Conservation (phyloP, 345 rosid species). For the Cardamine resedifolia region DNA sequence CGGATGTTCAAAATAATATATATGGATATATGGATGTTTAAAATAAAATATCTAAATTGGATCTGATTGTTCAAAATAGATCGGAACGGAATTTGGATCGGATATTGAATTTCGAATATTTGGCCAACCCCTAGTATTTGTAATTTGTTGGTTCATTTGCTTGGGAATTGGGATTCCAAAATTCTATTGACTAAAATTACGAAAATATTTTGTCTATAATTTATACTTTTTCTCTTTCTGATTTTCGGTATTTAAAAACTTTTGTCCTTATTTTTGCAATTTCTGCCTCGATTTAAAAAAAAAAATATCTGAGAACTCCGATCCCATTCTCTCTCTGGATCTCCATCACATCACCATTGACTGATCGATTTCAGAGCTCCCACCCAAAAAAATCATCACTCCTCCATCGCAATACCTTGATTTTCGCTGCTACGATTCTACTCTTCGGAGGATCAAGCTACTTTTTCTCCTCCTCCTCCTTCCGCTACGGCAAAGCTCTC, state of each 20-base stretch:
- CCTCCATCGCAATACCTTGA: neutral
- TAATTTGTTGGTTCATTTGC: neutral
- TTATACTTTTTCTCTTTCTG: neutral
- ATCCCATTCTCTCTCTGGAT: constrained; percentile 26
- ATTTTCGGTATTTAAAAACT: neutral
- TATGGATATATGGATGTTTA: no score
- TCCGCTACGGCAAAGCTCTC: neutral
- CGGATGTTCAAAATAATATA: no score
- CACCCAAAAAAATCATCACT: constrained; percentile 18
- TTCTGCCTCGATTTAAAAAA: constrained; percentile 3
- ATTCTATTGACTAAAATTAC: neutral
- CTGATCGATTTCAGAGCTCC: constrained; percentile 27
- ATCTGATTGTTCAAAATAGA: no score
- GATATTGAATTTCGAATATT: no score
- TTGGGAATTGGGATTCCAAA: neutral
- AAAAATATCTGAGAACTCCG: constrained; percentile 12
- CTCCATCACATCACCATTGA: constrained; percentile 32
- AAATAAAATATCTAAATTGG: no score
- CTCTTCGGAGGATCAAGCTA: constrained; percentile 39
- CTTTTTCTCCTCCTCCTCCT: neutral
- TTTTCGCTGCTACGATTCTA: constrained; percentile 2
- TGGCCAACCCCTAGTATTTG: no score
- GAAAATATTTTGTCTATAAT: neutral
- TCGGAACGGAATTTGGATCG: no score
- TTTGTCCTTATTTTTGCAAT: neutral